Evolutionary conservation across 768 basidiomycete genomes (phyloP), one percentile per base, ranked within the genome.

Genomic region (Pulveroboletus sp.): DNA sequence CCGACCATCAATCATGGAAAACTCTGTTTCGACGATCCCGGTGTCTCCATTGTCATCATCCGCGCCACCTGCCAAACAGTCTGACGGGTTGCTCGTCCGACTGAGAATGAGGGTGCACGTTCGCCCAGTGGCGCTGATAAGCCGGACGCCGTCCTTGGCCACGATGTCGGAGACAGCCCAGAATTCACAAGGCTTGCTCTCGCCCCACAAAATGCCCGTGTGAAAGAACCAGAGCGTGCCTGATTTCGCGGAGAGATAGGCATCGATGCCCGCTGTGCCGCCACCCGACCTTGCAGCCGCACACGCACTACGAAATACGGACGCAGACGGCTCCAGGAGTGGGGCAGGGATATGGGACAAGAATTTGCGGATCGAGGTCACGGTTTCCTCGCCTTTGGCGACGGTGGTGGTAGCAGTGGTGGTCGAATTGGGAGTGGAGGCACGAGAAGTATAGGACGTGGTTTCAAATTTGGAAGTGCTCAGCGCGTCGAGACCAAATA

Each of bases 181-280:
- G 59, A 86, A 89, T 56, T 87, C 84, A 59, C 84, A 87, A 3
- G 86, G 86, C 55, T 84, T 85, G 60, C 77, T 79, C 61, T 88
- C 83, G 21, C 83, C 86, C 79, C 84, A 85, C 8, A 90, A 73
- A 14, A 90, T 74, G 6, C 86, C 88, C 21, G 72, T 70, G 36
- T 74, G 68, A 40, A 84, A 71, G 72, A 89, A 90, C 83, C 86
- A 86, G 36, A 90, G 69, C 40, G 75, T 83, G 1, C 86, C 86
- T 2, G 74, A 64, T 61, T 87, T 89, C 1, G 86, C 86, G n/a
- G 77, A 77, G 28, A 82, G 77, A 64, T 85, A 83, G 6, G 84
- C 85, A 48, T 85, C 80, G 24, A 86, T 68, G 0, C 84, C 84
- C 2, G 84, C 80, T 4, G 82, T 74, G 7, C 78, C 74, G 0